These are phyloP conservation scores for Margaritispora aquatica DNA, from an alignment of 495 filamentous ascomycete species.

Conservation along the genomic window DNA sequence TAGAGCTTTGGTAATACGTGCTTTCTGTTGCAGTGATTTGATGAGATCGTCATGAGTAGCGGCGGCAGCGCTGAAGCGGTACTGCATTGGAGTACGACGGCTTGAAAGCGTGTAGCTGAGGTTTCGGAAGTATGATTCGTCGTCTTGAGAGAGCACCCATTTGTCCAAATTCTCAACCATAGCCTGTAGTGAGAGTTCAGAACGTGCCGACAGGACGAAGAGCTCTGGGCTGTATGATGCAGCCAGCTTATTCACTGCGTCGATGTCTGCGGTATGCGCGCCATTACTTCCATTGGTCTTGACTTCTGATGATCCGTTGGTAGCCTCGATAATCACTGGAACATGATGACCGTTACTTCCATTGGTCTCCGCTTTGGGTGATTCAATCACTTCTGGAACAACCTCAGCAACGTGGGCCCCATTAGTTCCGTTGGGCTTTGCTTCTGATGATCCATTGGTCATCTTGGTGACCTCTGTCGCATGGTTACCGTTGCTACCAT, in stretches of 20 bases:
- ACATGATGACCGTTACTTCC: too few species aligned
- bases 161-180: neutral
- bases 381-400: too few species aligned
- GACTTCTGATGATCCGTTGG: too few species aligned
- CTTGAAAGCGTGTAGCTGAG: slow-evolving; percentile 7
- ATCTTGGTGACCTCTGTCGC: too few species aligned
- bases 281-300: slow-evolving; percentile 1
- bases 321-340: too few species aligned
- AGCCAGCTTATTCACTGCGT: neutral
- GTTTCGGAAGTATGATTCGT: slow-evolving; percentile 20
- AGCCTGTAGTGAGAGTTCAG: neutral
- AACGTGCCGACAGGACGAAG: slow-evolving; percentile 3
- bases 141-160: neutral
- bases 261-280: neutral
- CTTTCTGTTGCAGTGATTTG: neutral
- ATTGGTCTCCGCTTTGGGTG: too few species aligned
- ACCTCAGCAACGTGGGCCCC: too few species aligned
- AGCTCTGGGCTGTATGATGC: neutral
- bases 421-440: too few species aligned
- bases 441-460: too few species aligned
- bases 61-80: neutral
- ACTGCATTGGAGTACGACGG: neutral
- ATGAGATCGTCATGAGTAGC: neutral
- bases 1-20: slow-evolving; percentile 3
- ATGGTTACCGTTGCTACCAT: too few species aligned